Percentiles rank a stretch among this genome's conserved stretches.
Conservation (phyloP, 148 eudicot genomes). For the Rheum nobile region DNA sequence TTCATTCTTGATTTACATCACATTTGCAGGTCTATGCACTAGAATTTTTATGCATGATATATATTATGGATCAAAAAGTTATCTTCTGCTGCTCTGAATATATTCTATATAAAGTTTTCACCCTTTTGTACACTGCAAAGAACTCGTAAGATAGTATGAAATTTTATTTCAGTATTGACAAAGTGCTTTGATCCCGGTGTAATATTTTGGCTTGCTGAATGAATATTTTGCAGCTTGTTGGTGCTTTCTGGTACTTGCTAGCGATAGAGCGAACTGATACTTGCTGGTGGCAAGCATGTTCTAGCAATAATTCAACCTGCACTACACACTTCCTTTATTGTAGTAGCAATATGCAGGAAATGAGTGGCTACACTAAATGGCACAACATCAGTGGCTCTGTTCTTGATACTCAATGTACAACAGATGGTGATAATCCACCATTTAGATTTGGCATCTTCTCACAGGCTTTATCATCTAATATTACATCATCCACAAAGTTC, state of each 20-base stretch:
- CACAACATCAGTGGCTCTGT: constrained; percentile 11
- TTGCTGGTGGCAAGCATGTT: constrained; percentile 6
- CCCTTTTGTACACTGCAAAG: not conserved
- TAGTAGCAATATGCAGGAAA: constrained; percentile 10
- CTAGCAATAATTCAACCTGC: constrained; percentile 15
- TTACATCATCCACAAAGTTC: constrained; percentile 30
- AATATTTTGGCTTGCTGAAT: not conserved
- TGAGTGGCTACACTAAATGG: constrained; percentile 26
- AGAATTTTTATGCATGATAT: no score
- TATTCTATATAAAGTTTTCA: not conserved
- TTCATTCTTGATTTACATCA: no score
- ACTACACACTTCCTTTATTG: constrained; percentile 32
- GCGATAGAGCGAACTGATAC: constrained; percentile 7
- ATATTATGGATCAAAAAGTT: not conserved
- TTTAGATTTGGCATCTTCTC: constrained; percentile 49
- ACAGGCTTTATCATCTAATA: constrained; percentile 27
- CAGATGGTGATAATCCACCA: constrained; percentile 9
- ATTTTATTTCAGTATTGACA: not conserved
- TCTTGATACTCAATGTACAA: constrained; percentile 25
- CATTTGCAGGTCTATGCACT: no score
- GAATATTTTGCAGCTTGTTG: constrained; percentile 2
- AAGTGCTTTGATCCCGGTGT: not conserved
- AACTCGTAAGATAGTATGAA: not conserved
- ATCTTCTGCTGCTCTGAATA: not conserved
- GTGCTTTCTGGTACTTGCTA: constrained; percentile 6